Base-by-base conservation (phyloP, 768 basidiomycete genomes). In the Ramaria rubella region DNA sequence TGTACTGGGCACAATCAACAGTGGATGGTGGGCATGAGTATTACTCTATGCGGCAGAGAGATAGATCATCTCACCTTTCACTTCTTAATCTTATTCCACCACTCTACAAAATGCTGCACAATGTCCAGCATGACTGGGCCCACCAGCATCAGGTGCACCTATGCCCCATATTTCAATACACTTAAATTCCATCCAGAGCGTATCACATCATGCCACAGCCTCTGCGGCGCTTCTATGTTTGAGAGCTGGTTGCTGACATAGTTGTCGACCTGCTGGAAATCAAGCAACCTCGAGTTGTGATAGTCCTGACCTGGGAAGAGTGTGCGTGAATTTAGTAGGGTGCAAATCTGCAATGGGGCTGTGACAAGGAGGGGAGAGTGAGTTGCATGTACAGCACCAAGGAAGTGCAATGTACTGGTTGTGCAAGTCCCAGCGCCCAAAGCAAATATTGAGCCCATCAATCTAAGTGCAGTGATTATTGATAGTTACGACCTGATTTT, bases 191-290 rank as follows among this genome's bases (percentile, higher is more conserved):
- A 50, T 38, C 23, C 26, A 27, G 6, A 17, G 52, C 29, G n/a
- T n/a, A n/a, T n/a, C n/a, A 90, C 91, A 72, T 97, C 94, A 66
- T 97, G 94, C 94, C 94, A 97, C 1, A 94, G 91, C 92, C 93
- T 92, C 59, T 89, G 75, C 1, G 82, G 74, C 14, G 74, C 83
- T 61, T 91, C 87, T 44, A 84, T 66, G 46, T 83, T 77, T 29
- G 83, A 85, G 15, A 92, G 67, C 0, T 77, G 76, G 58, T 86
- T 90, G 64, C 81, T 85, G 23, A 82, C 80, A 65, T 83, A 92
- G 59, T 90, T 77, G 56, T 80, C 76, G 1, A 97, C 95, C 4
- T 67, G 75, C 65, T 92, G 78, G 73, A 94, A 94, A 65, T 95
- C 93, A 69, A 82, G 76, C 30, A 87, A 73, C 8, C 94, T 81